Conservation (phyloP, 345 rosid genomes). For the Ricinus communis region DNA sequence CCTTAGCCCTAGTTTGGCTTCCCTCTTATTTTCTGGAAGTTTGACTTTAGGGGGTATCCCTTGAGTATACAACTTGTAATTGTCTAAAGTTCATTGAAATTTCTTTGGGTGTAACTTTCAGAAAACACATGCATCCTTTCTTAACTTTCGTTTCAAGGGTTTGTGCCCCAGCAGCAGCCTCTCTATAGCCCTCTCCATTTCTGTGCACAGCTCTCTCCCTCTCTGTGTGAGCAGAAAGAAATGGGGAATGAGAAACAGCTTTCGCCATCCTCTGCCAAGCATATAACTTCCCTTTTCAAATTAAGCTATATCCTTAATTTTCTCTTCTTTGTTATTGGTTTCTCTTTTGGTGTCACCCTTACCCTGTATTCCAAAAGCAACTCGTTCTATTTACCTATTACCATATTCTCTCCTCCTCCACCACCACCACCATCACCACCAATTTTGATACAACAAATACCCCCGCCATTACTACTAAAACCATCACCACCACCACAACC, state of each 20-base stretch:
- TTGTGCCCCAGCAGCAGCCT: no score
- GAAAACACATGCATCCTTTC: background rate
- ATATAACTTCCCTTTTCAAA: background rate
- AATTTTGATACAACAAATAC: no score
- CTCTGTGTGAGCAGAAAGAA: background rate
- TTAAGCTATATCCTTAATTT: constrained; percentile 12
- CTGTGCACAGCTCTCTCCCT: background rate
- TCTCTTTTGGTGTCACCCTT: constrained; percentile 27
- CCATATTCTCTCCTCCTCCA: background rate
- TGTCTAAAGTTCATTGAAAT: no score
- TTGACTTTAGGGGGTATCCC: no score
- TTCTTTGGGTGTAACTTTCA: no score
- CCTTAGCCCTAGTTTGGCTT: background rate
- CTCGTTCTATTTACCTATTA: constrained; percentile 7
- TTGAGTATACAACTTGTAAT: no score
- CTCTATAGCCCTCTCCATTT: no score
- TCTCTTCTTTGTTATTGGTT: constrained; percentile 28
- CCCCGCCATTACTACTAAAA: no score
- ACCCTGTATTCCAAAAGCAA: constrained; percentile 13
- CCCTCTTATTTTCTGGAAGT: no score
- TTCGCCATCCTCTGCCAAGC: constrained; percentile 5
- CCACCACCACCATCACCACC: background rate
- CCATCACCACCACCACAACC: background rate
- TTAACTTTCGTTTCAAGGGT: background rate
- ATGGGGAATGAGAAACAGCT: constrained; percentile 24